These are phyloP conservation scores for Phylloporus rhodoxanthus DNA, from an alignment of 768 basidiomycete species.

Conservation along the genomic window DNA sequence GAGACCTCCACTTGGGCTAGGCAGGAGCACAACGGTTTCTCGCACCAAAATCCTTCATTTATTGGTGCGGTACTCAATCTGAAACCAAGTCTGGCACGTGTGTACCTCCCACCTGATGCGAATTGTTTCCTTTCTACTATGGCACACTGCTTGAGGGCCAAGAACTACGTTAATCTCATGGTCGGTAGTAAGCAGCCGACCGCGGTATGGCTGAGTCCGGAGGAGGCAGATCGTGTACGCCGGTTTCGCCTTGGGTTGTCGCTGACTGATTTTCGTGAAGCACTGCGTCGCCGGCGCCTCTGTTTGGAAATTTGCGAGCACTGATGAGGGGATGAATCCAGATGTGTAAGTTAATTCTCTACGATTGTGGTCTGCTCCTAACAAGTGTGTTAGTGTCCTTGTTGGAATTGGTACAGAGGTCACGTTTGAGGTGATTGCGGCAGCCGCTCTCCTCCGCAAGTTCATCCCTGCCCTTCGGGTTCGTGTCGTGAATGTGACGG, in stretches of 20 bases:
- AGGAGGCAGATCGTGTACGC: slow-evolving; percentile 64
- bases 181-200: slow-evolving; percentile 84
- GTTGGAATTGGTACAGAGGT: slow-evolving; percentile 86
- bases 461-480: slow-evolving; percentile 68
- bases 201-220: slow-evolving; percentile 69
- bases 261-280: slow-evolving; percentile 22
- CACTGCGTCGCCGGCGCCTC: slow-evolving; percentile 87
- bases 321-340: slow-evolving; percentile 63
- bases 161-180: slow-evolving; percentile 84
- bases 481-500: slow-evolving; percentile 84
- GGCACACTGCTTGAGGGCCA: slow-evolving; percentile 75
- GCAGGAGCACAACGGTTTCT: slow-evolving; percentile 87
- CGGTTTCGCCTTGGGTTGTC: background rate
- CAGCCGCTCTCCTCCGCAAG: slow-evolving; percentile 71
- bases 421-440: slow-evolving; percentile 85
- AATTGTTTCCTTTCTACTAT: slow-evolving; percentile 82
- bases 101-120: slow-evolving; percentile 87
- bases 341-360: slow-evolving; percentile 48
- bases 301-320: slow-evolving; percentile 79
- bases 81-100: slow-evolving; percentile 63
- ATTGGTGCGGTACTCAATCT: slow-evolving; percentile 82
- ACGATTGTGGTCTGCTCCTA: background rate
- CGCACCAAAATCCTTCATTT: slow-evolving; percentile 82
- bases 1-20: slow-evolving; percentile 85
- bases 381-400: slow-evolving; percentile 46